Base-by-base conservation (phyloP, 2,329 filamentous ascomycete genomes). In the Pezizomycotina sp. region DNA sequence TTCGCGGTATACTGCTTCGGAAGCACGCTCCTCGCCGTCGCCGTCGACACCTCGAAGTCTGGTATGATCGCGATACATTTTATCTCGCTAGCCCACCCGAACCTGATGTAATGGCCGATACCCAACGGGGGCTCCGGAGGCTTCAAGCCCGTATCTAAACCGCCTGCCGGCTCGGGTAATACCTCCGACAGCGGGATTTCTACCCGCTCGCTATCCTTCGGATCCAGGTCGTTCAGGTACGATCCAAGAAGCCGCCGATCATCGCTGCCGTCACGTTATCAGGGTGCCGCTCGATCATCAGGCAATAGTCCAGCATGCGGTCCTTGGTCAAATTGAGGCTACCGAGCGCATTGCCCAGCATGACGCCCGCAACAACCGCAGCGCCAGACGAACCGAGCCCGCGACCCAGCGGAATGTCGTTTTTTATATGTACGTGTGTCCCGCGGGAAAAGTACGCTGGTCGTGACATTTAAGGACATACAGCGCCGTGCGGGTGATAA, bases 61-160 rank as follows among this genome's bases (percentile, higher is more conserved):
- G 89, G 89, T 44, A 98, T 92, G 51, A 98, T 86, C 48, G 84
- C 83, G 47, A 98, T 77, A 45, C 84, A 86, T 64, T 93, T 95
- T 65, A 98, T 92, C 58, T 92, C 81, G 47, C 75, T 72, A 39
- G 82, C 77, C 86, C 86, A 95, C 26, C 74, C 73, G 59, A 93
- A 95, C 58, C 84, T 86, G 61, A 91, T 84, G 62, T 92, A 92
- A 58, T 93, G 84, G 31, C 86, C 89, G 51, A 98, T 95, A 52
- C 83, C 80, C 48, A 76, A 57, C 2, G 89, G 89, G n/a, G 89
- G 89, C 55, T 81, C 70, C 4, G 89, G 86, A 13, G 89, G 89
- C 49, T 65, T 74, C 51, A 78, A 66, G 25, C 89, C 86, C 1
- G 86, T 95, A 57, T 95, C 84, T 31, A 84, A 66, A 34, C 89